Evolutionary conservation across 805 yeast species (phyloP).

Genomic region (Lipomyces japonicus): DNA sequence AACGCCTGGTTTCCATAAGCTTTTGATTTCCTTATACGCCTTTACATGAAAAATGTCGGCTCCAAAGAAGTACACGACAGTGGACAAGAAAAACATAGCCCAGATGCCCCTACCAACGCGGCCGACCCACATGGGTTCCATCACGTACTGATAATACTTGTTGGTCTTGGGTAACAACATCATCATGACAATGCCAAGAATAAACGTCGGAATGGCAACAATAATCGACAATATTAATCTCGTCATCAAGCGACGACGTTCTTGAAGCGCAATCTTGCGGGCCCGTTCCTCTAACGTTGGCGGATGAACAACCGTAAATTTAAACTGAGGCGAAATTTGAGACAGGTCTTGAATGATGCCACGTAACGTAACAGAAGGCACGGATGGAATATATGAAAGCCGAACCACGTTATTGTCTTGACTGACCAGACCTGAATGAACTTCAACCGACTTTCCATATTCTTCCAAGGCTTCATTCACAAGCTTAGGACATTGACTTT

Average conservation of each 20-base stretch:
- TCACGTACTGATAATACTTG: constrained; percentile 50
- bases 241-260: constrained; percentile 45
- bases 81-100: constrained; percentile 60
- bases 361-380: constrained; percentile 53
- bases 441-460: constrained; percentile 54
- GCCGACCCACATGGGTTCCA: constrained; percentile 60
- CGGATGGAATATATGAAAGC: constrained; percentile 61
- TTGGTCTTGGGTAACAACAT: constrained; percentile 48
- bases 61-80: constrained; percentile 71
- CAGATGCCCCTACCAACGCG: constrained; percentile 60
- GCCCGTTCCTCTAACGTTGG: constrained; percentile 63
- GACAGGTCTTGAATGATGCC: constrained; percentile 50
- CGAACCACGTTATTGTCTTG: constrained; percentile 55
- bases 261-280: constrained; percentile 46
- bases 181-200: constrained; percentile 69
- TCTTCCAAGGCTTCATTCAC: constrained; percentile 48
- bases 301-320: constrained; percentile 52
- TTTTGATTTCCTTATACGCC: constrained; percentile 55
- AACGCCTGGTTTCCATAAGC: constrained; percentile 55
- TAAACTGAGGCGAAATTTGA: constrained; percentile 46
- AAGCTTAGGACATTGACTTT: constrained; percentile 55
- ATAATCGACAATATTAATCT: constrained; percentile 50
- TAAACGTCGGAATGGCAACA: constrained; percentile 63
- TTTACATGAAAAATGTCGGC: constrained; percentile 70
- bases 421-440: constrained; percentile 54